These are phyloP conservation scores for Candida chauliodis DNA, from an alignment of 805 yeast species.

Conservation along the genomic window DNA sequence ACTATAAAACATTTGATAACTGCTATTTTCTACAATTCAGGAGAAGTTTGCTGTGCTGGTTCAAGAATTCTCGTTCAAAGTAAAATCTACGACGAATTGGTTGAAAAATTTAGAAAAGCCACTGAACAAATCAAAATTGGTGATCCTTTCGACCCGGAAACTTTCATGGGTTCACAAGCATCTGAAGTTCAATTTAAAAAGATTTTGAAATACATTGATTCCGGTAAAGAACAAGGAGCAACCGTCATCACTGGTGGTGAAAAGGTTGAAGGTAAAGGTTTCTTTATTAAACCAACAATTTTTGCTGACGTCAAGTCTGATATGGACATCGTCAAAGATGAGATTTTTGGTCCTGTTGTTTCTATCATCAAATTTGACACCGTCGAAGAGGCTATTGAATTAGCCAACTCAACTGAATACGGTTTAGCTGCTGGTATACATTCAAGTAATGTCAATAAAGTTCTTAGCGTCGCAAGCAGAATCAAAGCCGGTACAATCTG, in stretches of 20 bases:
- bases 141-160: constrained; percentile 74
- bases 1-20: constrained; percentile 72
- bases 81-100: constrained; percentile 71
- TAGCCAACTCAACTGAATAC: constrained; percentile 78
- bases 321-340: constrained; percentile 78
- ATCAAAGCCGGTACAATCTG: constrained; percentile 87
- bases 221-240: constrained; percentile 84
- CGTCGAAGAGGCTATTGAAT: constrained; percentile 72
- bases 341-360: constrained; percentile 93
- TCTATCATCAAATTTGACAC: constrained; percentile 77
- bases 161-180: constrained; percentile 91
- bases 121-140: constrained; percentile 66
- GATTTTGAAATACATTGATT: constrained; percentile 70
- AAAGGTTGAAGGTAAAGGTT: constrained; percentile 67
- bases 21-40: constrained; percentile 91
- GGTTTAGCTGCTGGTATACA: constrained; percentile 93
- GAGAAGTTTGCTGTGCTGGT: constrained; percentile 95
- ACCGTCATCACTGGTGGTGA: constrained; percentile 79
- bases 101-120: constrained; percentile 57
- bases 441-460: constrained; percentile 70
- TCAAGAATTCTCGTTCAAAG: constrained; percentile 89
- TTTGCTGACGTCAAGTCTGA: constrained; percentile 76
- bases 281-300: constrained; percentile 75
- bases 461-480: constrained; percentile 69
- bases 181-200: constrained; percentile 74